phyloP scores from a whole-genome alignment of 2,329 filamentous ascomycete species.

The Tolypocladium pustulatum region DNA sequence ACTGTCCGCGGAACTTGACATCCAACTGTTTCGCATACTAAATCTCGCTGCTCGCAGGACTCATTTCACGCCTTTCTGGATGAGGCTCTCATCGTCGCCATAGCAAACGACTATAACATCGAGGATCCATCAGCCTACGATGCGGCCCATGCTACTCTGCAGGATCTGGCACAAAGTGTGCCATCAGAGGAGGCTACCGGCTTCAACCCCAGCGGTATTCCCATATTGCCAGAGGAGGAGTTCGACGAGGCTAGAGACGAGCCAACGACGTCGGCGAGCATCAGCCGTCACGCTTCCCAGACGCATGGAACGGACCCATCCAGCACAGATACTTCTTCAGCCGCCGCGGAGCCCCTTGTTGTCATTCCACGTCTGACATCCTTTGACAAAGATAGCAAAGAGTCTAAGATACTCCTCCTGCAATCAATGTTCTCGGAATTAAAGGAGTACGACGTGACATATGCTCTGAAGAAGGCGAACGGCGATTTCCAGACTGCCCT shows the following conservation, averaged over 20 bases:
- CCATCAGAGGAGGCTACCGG: conserved; percentile 57
- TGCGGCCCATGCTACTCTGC: conserved; percentile 47
- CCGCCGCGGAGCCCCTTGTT: conserved; percentile 9
- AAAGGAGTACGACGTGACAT: conserved; percentile 52
- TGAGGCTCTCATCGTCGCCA: conserved; percentile 64
- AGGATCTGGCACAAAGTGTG: conserved; percentile 55
- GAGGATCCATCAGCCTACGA: conserved; percentile 37
- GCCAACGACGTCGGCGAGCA: conserved; percentile 14
- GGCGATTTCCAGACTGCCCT: conserved; percentile 61
- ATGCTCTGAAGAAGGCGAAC: conserved; percentile 56
- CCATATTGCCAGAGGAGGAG: conserved; percentile 25
- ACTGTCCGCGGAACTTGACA: neutral
- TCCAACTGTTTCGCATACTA: neutral
- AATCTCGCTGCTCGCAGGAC: conserved; percentile 31
- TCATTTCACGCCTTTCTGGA: conserved; percentile 69
- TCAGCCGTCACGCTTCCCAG: conserved; percentile 16
- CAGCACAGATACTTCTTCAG: conserved; percentile 15
- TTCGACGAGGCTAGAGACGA: conserved; percentile 12
- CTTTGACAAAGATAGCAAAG: conserved; percentile 33
- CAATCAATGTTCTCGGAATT: conserved; percentile 62
- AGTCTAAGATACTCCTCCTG: conserved; percentile 54
- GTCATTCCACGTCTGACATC: conserved; percentile 18
- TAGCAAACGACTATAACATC: conserved; percentile 65
- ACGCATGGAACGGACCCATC: conserved; percentile 14
- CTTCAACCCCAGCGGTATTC: conserved; percentile 69